Conservation (phyloP, 805 yeast genomes). For the Geotrichum ghanense region DNA sequence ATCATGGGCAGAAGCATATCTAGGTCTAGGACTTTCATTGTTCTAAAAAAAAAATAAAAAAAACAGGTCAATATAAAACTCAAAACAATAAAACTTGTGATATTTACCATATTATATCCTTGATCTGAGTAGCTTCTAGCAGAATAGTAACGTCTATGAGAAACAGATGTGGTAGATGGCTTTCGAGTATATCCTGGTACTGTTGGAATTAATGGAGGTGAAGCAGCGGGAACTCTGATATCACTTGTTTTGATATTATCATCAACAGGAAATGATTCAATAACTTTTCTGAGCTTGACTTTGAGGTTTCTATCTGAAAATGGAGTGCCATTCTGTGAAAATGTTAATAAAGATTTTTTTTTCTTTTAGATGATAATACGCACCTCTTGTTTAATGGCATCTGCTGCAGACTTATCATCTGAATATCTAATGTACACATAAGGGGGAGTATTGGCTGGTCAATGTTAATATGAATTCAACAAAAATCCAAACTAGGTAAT, state of each 20-base stretch:
- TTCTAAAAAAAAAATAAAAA: background rate
- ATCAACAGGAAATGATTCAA: constrained; percentile 1
- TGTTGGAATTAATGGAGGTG: constrained; percentile 2
- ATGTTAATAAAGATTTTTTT: background rate
- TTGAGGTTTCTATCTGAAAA: background rate
- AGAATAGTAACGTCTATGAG: background rate
- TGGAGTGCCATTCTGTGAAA: background rate
- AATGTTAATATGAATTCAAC: no score
- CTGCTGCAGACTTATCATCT: background rate
- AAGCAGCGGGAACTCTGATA: background rate
- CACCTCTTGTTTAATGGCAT: background rate
- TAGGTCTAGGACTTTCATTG: background rate
- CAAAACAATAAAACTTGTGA: background rate
- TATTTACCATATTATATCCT: background rate
- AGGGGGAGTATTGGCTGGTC: background rate
- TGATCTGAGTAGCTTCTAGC: constrained; percentile 1
- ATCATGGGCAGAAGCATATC: background rate
- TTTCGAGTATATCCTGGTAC: background rate
- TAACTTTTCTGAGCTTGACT: background rate
- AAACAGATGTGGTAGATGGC: background rate
- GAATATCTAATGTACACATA: constrained; percentile 1
- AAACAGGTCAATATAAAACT: background rate
- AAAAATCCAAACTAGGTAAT: background rate
- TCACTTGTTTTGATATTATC: background rate
- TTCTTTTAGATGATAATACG: background rate